Percentiles rank a stretch among this genome's conserved stretches.
Conservation (phyloP, 495 filamentous ascomycete genomes). For the Xylaria flabelliformis region DNA sequence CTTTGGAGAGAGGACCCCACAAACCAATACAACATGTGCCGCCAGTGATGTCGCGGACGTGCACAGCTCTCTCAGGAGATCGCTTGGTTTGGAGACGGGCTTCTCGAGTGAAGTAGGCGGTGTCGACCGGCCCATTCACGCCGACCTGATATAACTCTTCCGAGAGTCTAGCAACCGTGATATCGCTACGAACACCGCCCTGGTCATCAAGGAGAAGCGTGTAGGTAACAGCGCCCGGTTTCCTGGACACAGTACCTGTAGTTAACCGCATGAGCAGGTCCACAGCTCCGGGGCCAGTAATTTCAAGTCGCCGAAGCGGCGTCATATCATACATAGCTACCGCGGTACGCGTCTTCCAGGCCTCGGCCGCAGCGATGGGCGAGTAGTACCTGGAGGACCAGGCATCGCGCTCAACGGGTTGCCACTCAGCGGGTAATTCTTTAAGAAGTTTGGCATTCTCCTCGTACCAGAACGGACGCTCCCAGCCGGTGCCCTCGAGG, state of each 20-base stretch:
- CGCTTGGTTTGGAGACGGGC: conserved; percentile 45
- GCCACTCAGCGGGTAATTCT: conserved; percentile 51
- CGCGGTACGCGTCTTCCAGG: conserved; percentile 60
- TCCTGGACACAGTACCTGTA: conserved; percentile 49
- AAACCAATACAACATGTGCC: conserved; percentile 59
- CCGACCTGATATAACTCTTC: conserved; percentile 53
- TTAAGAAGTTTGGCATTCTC: conserved; percentile 50
- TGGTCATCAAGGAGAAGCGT: conserved; percentile 53
- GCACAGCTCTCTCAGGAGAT: conserved; percentile 39
- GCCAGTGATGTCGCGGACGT: conserved; percentile 57
- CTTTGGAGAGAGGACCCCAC: conserved; percentile 55
- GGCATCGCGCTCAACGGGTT: conserved; percentile 51
- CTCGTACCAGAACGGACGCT: conserved; percentile 60
- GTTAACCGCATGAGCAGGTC: conserved; percentile 53
- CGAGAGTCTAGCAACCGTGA: conserved; percentile 43
- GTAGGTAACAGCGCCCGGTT: conserved; percentile 49
- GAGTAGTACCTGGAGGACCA: conserved; percentile 56
- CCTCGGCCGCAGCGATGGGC: conserved; percentile 56
- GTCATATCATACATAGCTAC: conserved; percentile 63
- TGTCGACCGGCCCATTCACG: conserved; percentile 52
- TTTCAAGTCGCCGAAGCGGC: conserved; percentile 56
- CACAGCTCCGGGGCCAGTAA: conserved; percentile 54
- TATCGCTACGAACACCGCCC: conserved; percentile 42
- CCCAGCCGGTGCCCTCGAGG: conserved; percentile 57
- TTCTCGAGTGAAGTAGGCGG: conserved; percentile 51